Conservation (phyloP, 495 filamentous ascomycete genomes). For the Pyrenula massariospora region DNA sequence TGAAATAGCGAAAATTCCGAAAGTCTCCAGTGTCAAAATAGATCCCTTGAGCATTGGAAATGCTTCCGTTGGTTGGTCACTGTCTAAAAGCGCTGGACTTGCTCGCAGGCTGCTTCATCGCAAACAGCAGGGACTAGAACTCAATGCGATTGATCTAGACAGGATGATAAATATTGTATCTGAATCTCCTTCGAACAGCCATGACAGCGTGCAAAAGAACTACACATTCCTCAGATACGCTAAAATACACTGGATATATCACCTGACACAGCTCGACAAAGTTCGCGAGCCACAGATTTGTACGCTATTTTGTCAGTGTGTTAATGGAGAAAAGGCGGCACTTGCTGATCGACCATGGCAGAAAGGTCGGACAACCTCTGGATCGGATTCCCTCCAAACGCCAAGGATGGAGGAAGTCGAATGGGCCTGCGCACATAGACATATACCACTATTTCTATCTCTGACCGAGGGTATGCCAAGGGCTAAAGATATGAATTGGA, state of each 20-base stretch:
- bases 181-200: neutral
- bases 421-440: neutral
- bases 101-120: neutral
- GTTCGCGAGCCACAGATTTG: neutral
- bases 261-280: neutral
- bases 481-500: neutral
- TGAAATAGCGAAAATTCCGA: slow-evolving; percentile 5
- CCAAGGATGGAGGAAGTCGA: neutral
- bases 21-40: neutral
- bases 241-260: neutral
- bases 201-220: neutral
- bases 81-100: neutral
- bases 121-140: neutral
- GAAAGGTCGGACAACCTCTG: neutral
- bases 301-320: neutral
- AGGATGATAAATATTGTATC: neutral
- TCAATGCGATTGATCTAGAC: neutral
- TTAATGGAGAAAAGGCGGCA: neutral
- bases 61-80: neutral
- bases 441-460: neutral
- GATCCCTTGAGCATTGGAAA: neutral
- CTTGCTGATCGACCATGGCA: neutral
- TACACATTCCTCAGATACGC: neutral
- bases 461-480: neutral
- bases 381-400: neutral